phyloP scores from a whole-genome alignment of 192 early-diverging fungal species.

The Coemansia sp. region DNA sequence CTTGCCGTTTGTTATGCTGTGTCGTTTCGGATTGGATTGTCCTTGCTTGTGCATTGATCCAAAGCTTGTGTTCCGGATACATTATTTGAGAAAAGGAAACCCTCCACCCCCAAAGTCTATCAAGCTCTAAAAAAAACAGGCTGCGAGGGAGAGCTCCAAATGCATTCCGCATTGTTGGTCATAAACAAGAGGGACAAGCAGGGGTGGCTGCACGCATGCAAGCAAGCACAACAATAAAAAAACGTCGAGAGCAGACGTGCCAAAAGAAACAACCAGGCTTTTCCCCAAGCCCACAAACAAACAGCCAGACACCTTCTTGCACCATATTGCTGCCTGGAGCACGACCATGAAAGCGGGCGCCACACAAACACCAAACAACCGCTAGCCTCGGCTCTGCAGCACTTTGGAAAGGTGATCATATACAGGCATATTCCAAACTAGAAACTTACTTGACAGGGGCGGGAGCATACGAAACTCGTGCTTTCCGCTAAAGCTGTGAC shows the following conservation, averaged over 20 bases:
- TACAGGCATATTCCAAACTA: background rate
- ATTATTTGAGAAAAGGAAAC: background rate
- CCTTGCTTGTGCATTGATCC: slow-evolving; percentile 2
- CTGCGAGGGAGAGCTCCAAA: background rate
- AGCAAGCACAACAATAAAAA: background rate
- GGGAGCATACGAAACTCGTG: slow-evolving; percentile 55
- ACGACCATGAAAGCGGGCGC: slow-evolving; percentile 9
- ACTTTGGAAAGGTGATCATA: background rate
- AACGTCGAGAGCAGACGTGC: background rate
- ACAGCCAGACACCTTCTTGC: background rate
- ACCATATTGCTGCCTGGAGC: background rate
- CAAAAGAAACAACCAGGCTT: background rate
- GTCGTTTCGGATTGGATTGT: background rate
- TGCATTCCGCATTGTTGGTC: background rate
- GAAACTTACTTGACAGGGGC: slow-evolving; percentile 39
- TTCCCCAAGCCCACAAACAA: background rate
- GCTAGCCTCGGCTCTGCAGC: background rate
- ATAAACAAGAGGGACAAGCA: background rate
- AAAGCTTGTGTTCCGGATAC: slow-evolving; percentile 5
- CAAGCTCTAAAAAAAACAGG: background rate
- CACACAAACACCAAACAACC: slow-evolving; percentile 21
- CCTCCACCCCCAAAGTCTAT: background rate
- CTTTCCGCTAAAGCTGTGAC: slow-evolving; percentile 49
- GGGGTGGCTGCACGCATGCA: background rate
- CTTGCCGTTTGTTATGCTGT: background rate